Base-by-base conservation (phyloP, 1,139 yeast genomes). In the Tardiomyces digboiensis region DNA sequence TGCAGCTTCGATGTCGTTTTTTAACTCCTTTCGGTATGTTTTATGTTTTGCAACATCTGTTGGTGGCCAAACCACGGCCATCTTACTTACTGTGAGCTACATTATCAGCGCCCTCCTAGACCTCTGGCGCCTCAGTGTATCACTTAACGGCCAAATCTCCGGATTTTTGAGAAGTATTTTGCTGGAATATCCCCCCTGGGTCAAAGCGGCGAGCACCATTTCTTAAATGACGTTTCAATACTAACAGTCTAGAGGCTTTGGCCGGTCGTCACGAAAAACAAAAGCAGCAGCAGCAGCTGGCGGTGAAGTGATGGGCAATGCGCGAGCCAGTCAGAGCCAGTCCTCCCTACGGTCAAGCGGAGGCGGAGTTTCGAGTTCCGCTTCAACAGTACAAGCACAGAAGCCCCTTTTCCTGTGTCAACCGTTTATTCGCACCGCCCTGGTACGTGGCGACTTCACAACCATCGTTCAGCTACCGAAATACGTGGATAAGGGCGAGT, bases 401-500 rank as follows among this genome's bases (percentile, higher is more conserved):
- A 20, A 21, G 44, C 94, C 89, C 10, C 70, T 83, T 41, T 91
- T 88, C 59, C 63, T 91, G 56, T 82, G 94, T 60, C 96, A 89
- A 54, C 97, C 97, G 13, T 93, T 85, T 64, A 93, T 89, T 5
- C 82, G 89, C 50, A 86, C 97, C 0, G 95, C 97, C 0, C 70
- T 91, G 40, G 98, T 93, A 29, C 91, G 91, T 59, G 99, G 99
- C n/a, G 85, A 95, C 1, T 93, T 88, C 68, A 88, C 85, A 57
- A 89, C 98, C 1, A 91, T 91, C 52, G 97, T 91, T 1, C 95
- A 86, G 61, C 72, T 87, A 23, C 98, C 99, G 20, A 87, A 86
- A 60, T 91, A 89, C 59, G 97, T 93, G 20, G 97, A 93, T 58
- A 74, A 78, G 49, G 85, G 89, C 43, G 99, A 91, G 62, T 91